These are phyloP conservation scores for Monosporascus sp. DNA, from an alignment of 2,329 filamentous ascomycete genomes.

Conservation along the genomic window DNA sequence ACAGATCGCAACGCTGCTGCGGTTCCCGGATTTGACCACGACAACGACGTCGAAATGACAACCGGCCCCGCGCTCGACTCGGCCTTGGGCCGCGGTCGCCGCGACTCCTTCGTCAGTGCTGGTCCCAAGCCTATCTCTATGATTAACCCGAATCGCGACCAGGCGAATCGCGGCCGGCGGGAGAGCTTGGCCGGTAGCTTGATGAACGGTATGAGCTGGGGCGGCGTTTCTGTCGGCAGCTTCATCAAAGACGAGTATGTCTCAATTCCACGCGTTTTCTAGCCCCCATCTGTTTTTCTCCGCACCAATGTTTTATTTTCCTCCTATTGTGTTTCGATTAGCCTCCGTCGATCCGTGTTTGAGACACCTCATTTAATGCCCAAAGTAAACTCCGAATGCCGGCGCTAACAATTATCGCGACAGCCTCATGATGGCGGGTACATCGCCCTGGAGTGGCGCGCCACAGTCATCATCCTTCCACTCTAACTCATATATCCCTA, in stretches of 20 bases:
- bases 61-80: constrained; percentile 54
- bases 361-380: constrained; percentile 11
- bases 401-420: constrained; percentile 24
- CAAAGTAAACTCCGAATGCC: constrained; percentile 12
- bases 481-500: constrained; percentile 92
- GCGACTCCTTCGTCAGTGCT: constrained; percentile 62
- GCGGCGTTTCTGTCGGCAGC: constrained; percentile 89
- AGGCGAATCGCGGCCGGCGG: constrained; percentile 50
- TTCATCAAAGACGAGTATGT: constrained; percentile 98
- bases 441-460: constrained; percentile 74
- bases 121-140: constrained; percentile 63
- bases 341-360: constrained; percentile 6
- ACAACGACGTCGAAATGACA: constrained; percentile 47
- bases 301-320: constrained; percentile 5
- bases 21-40: constrained; percentile 23
- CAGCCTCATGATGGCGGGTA: constrained; percentile 93
- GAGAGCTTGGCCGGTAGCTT: constrained; percentile 60
- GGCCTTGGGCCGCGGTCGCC: constrained; percentile 52
- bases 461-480: constrained; percentile 93
- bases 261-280: constrained; percentile 1
- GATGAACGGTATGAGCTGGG: constrained; percentile 91
- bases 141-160: constrained; percentile 57
- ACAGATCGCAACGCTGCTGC: constrained; percentile 7
- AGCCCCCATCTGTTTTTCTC: constrained; percentile 13
- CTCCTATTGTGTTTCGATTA: neutral